Base-by-base conservation (phyloP, 768 basidiomycete species). In the Russula lepida region DNA sequence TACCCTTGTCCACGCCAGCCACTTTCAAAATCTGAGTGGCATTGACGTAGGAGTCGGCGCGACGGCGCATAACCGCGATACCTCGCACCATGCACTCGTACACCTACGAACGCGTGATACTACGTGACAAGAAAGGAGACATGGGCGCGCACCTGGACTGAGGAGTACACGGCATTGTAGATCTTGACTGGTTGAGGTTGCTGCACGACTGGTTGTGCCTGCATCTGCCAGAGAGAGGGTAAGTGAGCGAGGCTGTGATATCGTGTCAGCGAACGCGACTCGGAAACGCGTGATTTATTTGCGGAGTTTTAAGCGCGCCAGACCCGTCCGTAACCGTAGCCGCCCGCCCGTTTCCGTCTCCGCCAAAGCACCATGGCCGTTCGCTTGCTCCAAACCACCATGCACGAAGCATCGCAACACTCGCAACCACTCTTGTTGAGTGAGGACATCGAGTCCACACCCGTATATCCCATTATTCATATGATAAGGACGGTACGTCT, bases 11-110 rank as follows among this genome's bases (percentile, higher is more conserved):
- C 63, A 98, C 89, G 44, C 97, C 97, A 6, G 95, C 95, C 41
- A 99, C 95, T 75, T 99, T 99, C 67, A 99, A 84, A 64, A 99
- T 98, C 74, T 99, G 97, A 2, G 97, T 98, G 68, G 97, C 97
- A 78, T 99, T 99, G 66, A 99, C 90, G 72, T 82, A 98, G 68
- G 92, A 93, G 74, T 98, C 97, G 55, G 84, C 84, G 69, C 94
- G 85, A 70, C 97, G 80, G 55, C 95, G 85, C 97, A 99, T 99
- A 67, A 99, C 95, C 1, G 95, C 95, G 70, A 98, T 98, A 41
- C 95, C 95, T 69, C 95, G 83, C 66, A 97, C 88, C 92, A 98
- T 97, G 70, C 93, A 95, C 75, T 98, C 95, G 74, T 93, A 95
- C 25, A 98, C 95, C 85, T 95, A 57, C 60, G 57, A 64, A 67